phyloP scores from a whole-genome alignment of 1,139 yeast species.

The Sporopachydermia cereana region DNA sequence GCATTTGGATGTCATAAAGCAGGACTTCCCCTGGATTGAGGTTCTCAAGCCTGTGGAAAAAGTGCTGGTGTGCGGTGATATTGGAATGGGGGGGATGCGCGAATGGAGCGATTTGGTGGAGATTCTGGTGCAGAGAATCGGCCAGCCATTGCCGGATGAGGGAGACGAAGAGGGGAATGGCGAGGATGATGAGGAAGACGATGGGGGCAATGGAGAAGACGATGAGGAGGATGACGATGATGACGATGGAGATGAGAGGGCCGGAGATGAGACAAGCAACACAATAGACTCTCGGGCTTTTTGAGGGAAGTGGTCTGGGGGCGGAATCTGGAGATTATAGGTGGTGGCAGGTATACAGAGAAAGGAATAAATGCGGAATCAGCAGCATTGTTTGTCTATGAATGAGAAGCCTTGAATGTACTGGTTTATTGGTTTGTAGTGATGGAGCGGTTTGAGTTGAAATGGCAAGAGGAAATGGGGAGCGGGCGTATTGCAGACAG shows the following conservation, averaged over 20 bases:
- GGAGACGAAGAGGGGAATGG: conserved; percentile 22
- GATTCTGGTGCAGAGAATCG: conserved; percentile 39
- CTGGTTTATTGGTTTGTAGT: too few relatives aligned
- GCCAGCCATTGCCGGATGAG: conserved; percentile 22
- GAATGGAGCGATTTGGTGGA: conserved; percentile 56
- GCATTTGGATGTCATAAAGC: conserved; percentile 42
- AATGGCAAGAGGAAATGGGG: too few relatives aligned
- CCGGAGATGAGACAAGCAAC: conserved; percentile 10
- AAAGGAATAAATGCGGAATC: too few relatives aligned
- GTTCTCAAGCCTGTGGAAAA: conserved; percentile 71
- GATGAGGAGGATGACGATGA: conserved; percentile 30
- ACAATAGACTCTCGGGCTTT: too few relatives aligned
- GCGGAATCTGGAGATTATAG: too few relatives aligned
- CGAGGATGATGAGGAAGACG: conserved; percentile 27
- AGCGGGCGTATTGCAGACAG: too few relatives aligned
- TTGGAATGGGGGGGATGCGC: conserved; percentile 37
- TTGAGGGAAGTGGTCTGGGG: too few relatives aligned
- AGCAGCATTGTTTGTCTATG: too few relatives aligned
- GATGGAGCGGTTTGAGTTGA: too few relatives aligned
- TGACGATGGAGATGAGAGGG: conserved; percentile 19
- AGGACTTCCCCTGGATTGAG: conserved; percentile 49
- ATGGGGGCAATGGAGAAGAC: conserved; percentile 30
- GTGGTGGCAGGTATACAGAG: too few relatives aligned
- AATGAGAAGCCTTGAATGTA: too few relatives aligned
- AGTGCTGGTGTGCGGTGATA: conserved; percentile 67